Evolutionary conservation across 1,284 basidiomycete species (phyloP).

Genomic region (Somion occarium): DNA sequence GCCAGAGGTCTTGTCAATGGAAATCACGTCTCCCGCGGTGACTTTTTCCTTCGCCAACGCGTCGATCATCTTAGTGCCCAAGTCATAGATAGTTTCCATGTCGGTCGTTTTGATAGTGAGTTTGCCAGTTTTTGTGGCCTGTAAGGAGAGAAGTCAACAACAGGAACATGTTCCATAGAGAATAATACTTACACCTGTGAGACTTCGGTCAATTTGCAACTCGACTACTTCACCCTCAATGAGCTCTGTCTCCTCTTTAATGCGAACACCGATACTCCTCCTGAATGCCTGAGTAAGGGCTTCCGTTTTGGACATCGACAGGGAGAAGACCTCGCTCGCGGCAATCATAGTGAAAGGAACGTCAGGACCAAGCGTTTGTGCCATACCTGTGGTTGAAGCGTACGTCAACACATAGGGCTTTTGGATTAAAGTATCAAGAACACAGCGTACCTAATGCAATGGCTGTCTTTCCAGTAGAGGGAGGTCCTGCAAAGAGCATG

Average conservation of each 20-base stretch:
- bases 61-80: constrained; percentile 99
- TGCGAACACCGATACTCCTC: constrained; percentile 92
- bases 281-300: constrained; percentile 96
- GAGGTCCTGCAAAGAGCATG: constrained; percentile 94
- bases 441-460: constrained; percentile 81
- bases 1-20: constrained; percentile 97
- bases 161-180: constrained; percentile 3
- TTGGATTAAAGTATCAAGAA: not conserved
- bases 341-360: constrained; percentile 98
- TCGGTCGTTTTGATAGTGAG: constrained; percentile 98
- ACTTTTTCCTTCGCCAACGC: constrained; percentile 96
- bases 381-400: constrained; percentile 70
- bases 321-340: constrained; percentile 95
- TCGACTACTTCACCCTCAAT: constrained; percentile 99
- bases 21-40: constrained; percentile 92
- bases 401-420: not conserved
- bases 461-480: constrained; percentile 95
- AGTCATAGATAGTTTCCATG: constrained; percentile 99
- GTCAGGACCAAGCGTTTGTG: constrained; percentile 88
- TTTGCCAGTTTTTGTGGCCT: constrained; percentile 98
- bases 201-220: constrained; percentile 95
- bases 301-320: constrained; percentile 98
- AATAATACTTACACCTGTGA: constrained; percentile 80
- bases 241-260: constrained; percentile 96
- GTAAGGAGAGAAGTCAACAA: constrained; percentile 3